These are phyloP conservation scores for Petunia secreta DNA, from an alignment of 257 asterid species.

Conservation along the genomic window DNA sequence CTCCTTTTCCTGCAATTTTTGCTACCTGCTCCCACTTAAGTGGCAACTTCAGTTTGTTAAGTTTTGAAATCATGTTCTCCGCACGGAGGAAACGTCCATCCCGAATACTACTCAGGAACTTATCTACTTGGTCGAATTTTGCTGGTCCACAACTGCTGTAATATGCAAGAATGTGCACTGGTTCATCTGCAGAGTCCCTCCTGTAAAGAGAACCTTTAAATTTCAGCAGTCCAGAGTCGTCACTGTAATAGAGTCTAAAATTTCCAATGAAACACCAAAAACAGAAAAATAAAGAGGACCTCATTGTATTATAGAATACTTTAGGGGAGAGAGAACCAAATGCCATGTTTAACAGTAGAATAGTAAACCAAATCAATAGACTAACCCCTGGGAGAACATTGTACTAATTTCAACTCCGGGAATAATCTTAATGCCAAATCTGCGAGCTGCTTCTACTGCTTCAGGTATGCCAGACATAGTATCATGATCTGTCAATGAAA, in stretches of 20 bases:
- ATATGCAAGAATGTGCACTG: constrained; percentile 97
- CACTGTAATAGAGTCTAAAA: background rate
- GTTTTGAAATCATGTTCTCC: constrained; percentile 76
- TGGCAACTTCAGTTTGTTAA: constrained; percentile 81
- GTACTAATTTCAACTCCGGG: constrained; percentile 98
- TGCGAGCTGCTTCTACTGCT: constrained; percentile 90
- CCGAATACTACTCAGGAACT: constrained; percentile 64
- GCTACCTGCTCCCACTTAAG: constrained; percentile 81
- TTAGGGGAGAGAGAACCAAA: background rate
- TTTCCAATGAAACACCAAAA: constrained; percentile 21
- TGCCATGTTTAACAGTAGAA: background rate
- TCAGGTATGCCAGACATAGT: constrained; percentile 91
- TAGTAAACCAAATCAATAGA: background rate
- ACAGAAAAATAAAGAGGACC: background rate
- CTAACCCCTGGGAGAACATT: constrained; percentile 78
- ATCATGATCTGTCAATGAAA: constrained; percentile 96
- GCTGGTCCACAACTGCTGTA: constrained; percentile 93
- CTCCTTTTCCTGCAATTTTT: constrained; percentile 90
- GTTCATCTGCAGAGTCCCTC: constrained; percentile 79
- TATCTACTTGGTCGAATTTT: constrained; percentile 59
- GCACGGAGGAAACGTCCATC: constrained; percentile 92
- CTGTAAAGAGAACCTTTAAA: constrained; percentile 42
- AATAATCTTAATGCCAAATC: constrained; percentile 86
- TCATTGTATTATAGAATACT: background rate
- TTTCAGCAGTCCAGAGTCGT: constrained; percentile 16